Evolutionary conservation across 176 grass and related monocot species (phyloP).

Genomic region (Carex pumila): DNA sequence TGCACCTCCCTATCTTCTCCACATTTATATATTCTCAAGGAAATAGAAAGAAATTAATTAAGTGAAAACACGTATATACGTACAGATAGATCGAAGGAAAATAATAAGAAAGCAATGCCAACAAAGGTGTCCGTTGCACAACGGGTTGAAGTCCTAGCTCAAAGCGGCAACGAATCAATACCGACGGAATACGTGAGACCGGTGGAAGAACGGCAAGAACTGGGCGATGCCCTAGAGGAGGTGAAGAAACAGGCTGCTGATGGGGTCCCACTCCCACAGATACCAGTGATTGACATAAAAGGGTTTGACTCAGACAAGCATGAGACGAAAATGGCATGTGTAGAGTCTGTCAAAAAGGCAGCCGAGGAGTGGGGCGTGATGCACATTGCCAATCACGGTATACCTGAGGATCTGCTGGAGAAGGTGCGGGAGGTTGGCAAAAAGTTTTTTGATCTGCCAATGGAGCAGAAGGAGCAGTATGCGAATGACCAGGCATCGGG

Average conservation of each 20-base stretch:
- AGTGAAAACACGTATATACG: not conserved
- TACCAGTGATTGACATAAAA: conserved; percentile 68
- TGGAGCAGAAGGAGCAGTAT: conserved; percentile 60
- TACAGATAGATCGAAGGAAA: not conserved
- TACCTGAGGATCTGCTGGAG: conserved; percentile 37
- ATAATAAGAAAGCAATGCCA: not conserved
- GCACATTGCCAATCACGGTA: conserved; percentile 70
- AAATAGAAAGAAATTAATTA: not conserved
- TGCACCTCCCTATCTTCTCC: not conserved
- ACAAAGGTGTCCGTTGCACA: not conserved
- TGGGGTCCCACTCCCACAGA: conserved; percentile 15
- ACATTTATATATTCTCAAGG: not conserved
- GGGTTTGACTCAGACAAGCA: conserved; percentile 20
- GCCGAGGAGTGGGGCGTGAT: conserved; percentile 82
- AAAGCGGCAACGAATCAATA: conserved; percentile 37
- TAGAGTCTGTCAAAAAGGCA: conserved; percentile 44
- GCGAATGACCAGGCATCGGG: conserved; percentile 67
- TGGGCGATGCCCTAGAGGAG: conserved; percentile 72
- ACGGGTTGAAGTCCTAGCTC: conserved; percentile 54
- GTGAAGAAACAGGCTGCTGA: not conserved
- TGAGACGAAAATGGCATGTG: conserved; percentile 9
- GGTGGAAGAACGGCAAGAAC: conserved; percentile 44
- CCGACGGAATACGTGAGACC: conserved; percentile 72
- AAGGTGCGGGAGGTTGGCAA: conserved; percentile 39
- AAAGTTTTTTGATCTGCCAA: conserved; percentile 57